phyloP scores from a whole-genome alignment of 139 green algal genomes.

The Micromonas commoda region DNA sequence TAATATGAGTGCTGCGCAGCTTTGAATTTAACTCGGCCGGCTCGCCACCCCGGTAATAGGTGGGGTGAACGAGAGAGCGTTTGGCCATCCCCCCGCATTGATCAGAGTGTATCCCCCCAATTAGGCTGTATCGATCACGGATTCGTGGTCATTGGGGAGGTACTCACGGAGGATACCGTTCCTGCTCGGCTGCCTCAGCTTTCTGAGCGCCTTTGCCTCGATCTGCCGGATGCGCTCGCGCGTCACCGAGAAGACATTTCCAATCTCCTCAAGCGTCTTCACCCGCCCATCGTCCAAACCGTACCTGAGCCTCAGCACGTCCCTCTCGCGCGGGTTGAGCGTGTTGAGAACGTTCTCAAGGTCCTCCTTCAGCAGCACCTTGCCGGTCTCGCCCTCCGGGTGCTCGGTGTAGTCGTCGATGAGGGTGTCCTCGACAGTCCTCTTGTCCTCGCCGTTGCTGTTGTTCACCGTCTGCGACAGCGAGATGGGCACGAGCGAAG shows the following conservation, averaged over 20 bases:
- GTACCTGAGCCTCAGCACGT: conserved; percentile 81
- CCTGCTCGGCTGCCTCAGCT: conserved; percentile 53
- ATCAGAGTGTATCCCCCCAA: too few relatives aligned
- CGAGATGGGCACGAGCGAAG: conserved; percentile 33
- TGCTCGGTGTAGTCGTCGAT: conserved; percentile 17
- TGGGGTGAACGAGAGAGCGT: too few relatives aligned
- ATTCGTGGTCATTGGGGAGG: not conserved
- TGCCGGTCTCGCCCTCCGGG: conserved; percentile 24
- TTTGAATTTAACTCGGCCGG: too few relatives aligned
- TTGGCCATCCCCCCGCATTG: too few relatives aligned
- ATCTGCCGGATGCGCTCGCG: conserved; percentile 98
- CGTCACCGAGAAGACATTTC: conserved; percentile 59
- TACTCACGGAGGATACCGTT: conserved; percentile 22
- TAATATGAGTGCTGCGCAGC: not conserved
- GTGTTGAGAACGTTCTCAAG: conserved; percentile 51
- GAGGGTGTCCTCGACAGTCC: conserved; percentile 42
- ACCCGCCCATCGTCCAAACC: conserved; percentile 65
- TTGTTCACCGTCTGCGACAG: conserved; percentile 34
- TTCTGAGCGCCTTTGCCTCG: conserved; percentile 81
- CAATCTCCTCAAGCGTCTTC: conserved; percentile 84
- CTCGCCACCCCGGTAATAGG: too few relatives aligned
- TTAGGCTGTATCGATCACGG: too few relatives aligned
- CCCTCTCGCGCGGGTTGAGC: conserved; percentile 57
- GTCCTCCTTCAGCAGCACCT: conserved; percentile 50
- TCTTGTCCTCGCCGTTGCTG: conserved; percentile 26